Base-by-base conservation (phyloP, 2,329 filamentous ascomycete genomes). In the Tolypocladium ovalisporum region DNA sequence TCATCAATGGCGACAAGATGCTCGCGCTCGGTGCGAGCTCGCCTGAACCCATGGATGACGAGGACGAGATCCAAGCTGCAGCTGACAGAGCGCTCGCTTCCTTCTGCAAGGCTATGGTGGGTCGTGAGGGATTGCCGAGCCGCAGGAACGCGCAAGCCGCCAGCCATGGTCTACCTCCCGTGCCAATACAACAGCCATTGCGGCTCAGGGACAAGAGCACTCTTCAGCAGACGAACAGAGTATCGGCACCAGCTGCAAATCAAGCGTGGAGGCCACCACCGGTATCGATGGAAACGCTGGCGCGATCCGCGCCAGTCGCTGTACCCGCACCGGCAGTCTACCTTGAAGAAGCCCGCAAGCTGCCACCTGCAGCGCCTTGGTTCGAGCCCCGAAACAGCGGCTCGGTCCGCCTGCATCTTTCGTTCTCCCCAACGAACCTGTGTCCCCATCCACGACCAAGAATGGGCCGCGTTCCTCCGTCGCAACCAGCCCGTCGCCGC, bases 131-230 rank as follows among this genome's bases (percentile, higher is more conserved):
- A 10, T 27, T 52, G 9, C 29, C 56, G 42, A 35, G 59, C 40
- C 52, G 65, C 52, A 27, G 55, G 56, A 40, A 66, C 36, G 58
- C 62, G 34, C 53, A 66, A 17, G 29, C 29, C 13, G 59, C 62
- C 7, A 60, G 59, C 1, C 27, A 60, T 3, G 60, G 62, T 55
- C 74, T 70, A 58, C 64, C 71, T 24, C 72, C 74, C 1, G 63
- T 70, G n/a, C 64, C 71, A 5, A 73, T 70, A 44, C 72, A 75
- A 42, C 74, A 75, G 44, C 65, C 73, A 10, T 66, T 77, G 6
- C 67, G 66, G 12, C 62, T 64, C 53, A 67, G 59, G 52, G 63
- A 65, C 9, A 64, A 62, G 54, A 12, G 51, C 19, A 6, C 19
- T n/a, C 19, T 22, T 8, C 34, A 47, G n/a, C 22, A 35, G 9